Base-by-base conservation (phyloP, 176 grass and related monocot species). In the Avena insularis region DNA sequence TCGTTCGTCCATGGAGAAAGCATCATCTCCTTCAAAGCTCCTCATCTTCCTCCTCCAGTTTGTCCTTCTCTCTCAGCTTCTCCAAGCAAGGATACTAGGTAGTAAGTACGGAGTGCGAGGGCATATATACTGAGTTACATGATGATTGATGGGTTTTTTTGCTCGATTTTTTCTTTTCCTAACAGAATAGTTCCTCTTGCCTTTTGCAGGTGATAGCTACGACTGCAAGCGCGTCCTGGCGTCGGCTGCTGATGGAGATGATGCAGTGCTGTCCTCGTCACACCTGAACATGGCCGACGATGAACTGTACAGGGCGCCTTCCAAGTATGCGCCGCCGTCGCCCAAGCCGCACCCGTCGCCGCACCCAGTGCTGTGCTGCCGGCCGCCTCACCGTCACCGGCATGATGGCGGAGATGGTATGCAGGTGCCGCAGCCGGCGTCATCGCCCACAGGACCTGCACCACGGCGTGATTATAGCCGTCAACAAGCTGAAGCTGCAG, bases 401-500 rank as follows among this genome's bases (percentile, higher is more conserved):
- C 47, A 3, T 0, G 2, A 17, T 8, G 25, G 14, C 15, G 47
- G 21, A 75, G 46, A 51, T 75, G 7, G 12, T 25, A 5, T 15
- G 71, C 45, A 49, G 45, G n/a, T 0, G 23, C 25, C 0, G 48
- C 49, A 77, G 73, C 73, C 48, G 13, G 13, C 73, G 48, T 17
- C 7, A 1, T 54, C 73, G 1, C 0, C 23, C 13, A 50, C 14
- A 53, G 73, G 25, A 76, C 73, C 14, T 76, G 73, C 23, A 31
- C 23, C 73, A 31, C 48, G 3, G 73, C 48, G 72, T 49, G 43
- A 49, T 75, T 75, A 54, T 29, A 8, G 73, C 9, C 48, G 48
- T 14, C 73, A 76, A 76, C 73, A 27, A 75, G 71, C 23, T 75
- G 48, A 17, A 54, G 48, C 48, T 33, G 73, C 23, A 31, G 48